Evolutionary conservation across 257 asterid genomes (phyloP).

Genomic region (Solanum chilense): DNA sequence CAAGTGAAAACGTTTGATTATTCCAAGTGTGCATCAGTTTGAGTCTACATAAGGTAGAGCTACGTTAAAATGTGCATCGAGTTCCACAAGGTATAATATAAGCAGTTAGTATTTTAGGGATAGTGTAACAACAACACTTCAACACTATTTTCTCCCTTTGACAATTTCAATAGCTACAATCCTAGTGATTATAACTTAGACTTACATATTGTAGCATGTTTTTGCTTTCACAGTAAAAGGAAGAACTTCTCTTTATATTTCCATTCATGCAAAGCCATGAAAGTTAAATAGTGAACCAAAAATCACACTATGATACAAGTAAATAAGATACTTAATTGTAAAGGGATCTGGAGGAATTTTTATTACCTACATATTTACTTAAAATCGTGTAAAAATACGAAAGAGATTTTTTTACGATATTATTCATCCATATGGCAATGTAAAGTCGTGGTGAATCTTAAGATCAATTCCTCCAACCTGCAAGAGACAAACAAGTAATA

Average conservation of each 20-base stretch:
- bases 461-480: constrained; percentile 85
- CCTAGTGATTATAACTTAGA: not conserved
- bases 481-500: not conserved
- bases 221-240: not conserved
- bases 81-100: no score
- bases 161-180: not conserved
- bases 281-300: not conserved
- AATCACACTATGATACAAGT: not conserved
- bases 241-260: not conserved
- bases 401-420: constrained; percentile 88
- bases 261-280: not conserved
- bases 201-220: not conserved
- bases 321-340: not conserved
- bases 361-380: constrained; percentile 54
- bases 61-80: no score
- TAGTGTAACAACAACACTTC: not conserved
- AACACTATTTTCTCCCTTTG: not conserved
- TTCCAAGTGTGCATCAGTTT: no score
- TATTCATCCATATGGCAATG: constrained; percentile 75
- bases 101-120: no score
- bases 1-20: no score
- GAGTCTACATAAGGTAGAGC: no score
- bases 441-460: constrained; percentile 91
- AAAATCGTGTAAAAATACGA: constrained; percentile 76
- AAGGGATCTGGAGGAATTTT: not conserved